Base-by-base conservation (phyloP, 257 asterid species). In the Gentiana dahurica region DNA sequence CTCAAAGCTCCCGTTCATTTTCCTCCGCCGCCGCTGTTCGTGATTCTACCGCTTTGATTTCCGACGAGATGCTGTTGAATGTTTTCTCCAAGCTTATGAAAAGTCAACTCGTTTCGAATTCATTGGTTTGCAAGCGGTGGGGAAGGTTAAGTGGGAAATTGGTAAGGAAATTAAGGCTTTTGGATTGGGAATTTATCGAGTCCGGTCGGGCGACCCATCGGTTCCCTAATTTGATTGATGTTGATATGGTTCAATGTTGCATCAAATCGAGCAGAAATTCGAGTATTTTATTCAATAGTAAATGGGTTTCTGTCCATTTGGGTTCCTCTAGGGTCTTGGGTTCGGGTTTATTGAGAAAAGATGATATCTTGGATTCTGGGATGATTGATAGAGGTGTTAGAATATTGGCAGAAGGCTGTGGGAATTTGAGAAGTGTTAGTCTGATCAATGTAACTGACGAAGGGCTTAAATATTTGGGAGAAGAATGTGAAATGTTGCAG, bases 101-200 rank as follows among this genome's bases (percentile, higher is more conserved):
- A 57, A 71, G 69, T 6, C 95, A 81, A 70, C 87, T 70, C 56
- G 5, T 76, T 57, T 60, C 78, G 34, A 81, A 83, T 73, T 74
- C 94, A 0, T 65, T 83, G 75, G 98, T 87, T 48, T 87, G 97
- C 81, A 83, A 70, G 77, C 74, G 93, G 66, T 91, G 97, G 98
- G 75, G 83, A 55, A 63, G 67, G 61, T 56, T 87, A 24, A 77
- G 75, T 61, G 98, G 97, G 54, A 88, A 71, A 69, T 62, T 87
- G 65, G 76, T 87, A 51, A 67, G 59, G 54, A 74, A 80, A 13
- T 62, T 91, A 64, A 85, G 64, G 86, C 59, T 91, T 24, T 60
- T 79, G 66, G 95, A 91, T 59, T 91, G 98, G 98, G 98, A 85
- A 56, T 87, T 85, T 69, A 53, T 91, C 62, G 93, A 87, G 54